These are phyloP conservation scores for Ormosia emarginata DNA, from an alignment of 306 rosid species.

Conservation along the genomic window DNA sequence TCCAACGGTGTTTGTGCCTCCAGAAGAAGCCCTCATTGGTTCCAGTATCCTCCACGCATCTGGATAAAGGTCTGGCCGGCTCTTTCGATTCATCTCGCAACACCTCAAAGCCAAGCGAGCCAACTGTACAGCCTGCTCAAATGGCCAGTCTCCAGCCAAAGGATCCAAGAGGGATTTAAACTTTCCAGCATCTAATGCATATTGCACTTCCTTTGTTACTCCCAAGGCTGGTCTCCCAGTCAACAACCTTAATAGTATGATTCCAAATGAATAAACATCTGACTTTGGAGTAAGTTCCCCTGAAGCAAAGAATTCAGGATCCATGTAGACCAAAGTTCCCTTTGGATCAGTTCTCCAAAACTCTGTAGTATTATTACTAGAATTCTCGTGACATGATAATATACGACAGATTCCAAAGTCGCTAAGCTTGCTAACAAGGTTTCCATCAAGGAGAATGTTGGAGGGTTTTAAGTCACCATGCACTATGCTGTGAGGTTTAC, in stretches of 20 bases:
- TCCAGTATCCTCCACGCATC: conserved; percentile 82
- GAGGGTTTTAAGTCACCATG: conserved; percentile 88
- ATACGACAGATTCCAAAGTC: conserved; percentile 74
- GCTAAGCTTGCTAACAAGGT: conserved; percentile 71
- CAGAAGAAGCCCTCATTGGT: conserved; percentile 67
- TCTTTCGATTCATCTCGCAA: conserved; percentile 55
- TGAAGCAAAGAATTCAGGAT: conserved; percentile 69
- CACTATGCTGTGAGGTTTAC: conserved; percentile 68
- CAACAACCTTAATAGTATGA: conserved; percentile 55
- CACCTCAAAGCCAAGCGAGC: conserved; percentile 76
- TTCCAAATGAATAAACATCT: conserved; percentile 91
- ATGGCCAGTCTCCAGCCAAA: conserved; percentile 94
- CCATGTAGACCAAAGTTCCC: conserved; percentile 69
- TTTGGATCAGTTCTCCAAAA: conserved; percentile 60
- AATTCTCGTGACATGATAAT: conserved; percentile 34
- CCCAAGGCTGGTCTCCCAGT: conserved; percentile 74
- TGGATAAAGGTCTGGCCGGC: conserved; percentile 60
- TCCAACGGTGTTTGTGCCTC: conserved; percentile 32
- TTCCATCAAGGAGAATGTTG: conserved; percentile 71
- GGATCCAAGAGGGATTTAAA: conserved; percentile 67
- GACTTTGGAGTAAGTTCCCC: conserved; percentile 83
- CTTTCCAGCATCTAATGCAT: conserved; percentile 51
- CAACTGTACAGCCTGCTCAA: conserved; percentile 64
- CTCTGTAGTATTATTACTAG: conserved; percentile 34
- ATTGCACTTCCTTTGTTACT: conserved; percentile 54